Evolutionary conservation across 345 rosid species (phyloP).

Genomic region (Eucalyptus microcorys): DNA sequence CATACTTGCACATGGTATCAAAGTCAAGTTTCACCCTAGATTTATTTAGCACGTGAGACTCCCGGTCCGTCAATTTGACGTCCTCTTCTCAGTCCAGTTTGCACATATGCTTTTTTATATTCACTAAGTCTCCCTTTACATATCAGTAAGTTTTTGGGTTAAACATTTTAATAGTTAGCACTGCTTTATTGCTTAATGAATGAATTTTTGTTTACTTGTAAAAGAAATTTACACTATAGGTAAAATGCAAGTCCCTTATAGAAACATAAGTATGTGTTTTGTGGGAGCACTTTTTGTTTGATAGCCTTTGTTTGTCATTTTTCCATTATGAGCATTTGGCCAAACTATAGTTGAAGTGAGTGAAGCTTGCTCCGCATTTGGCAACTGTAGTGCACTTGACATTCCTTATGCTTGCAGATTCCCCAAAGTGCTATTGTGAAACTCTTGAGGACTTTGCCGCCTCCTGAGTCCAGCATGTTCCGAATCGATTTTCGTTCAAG

Average conservation of each 20-base stretch:
- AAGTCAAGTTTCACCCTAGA: background rate
- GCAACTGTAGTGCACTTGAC: background rate
- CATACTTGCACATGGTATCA: background rate
- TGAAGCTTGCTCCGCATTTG: background rate
- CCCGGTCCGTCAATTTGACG: background rate
- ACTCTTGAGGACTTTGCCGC: constrained; percentile 55
- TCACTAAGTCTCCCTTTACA: background rate
- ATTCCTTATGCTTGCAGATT: constrained; percentile 28
- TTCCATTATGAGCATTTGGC: background rate
- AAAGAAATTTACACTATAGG: background rate
- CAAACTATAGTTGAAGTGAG: background rate
- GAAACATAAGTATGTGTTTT: background rate
- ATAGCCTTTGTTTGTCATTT: background rate
- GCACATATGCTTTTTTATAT: background rate
- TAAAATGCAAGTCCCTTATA: background rate
- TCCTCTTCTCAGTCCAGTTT: background rate
- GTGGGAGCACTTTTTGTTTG: background rate
- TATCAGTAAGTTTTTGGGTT: background rate
- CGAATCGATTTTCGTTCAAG: constrained; percentile 85
- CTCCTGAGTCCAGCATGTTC: constrained; percentile 60
- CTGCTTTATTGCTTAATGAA: background rate
- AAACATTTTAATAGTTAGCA: background rate
- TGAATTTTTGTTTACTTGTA: background rate
- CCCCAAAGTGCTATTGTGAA: constrained; percentile 48
- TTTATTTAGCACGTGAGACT: background rate